Evolutionary conservation across 352 stramenopile species (phyloP).

Genomic region (Blastocystis sp.): DNA sequence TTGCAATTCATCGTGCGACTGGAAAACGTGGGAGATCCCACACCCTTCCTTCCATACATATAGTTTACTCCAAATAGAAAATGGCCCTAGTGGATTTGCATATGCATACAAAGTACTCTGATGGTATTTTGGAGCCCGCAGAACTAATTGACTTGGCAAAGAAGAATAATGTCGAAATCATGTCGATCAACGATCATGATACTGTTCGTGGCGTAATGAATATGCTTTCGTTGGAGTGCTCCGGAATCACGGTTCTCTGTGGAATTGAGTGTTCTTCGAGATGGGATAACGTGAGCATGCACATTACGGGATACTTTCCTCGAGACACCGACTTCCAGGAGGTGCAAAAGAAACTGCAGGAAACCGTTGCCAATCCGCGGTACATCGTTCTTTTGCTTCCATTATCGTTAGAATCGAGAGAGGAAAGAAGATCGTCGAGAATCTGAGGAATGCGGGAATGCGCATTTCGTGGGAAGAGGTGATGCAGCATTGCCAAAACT

Average conservation of each 20-base stretch:
- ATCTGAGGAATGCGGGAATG: slow-evolving; percentile 9
- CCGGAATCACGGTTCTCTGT: slow-evolving; percentile 52
- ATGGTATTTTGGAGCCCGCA: not conserved
- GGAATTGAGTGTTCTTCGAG: slow-evolving; percentile 49
- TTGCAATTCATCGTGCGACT: too few relatives aligned
- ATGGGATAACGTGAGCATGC: not conserved
- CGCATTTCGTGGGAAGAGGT: slow-evolving; percentile 51
- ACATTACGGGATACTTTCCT: slow-evolving; percentile 56
- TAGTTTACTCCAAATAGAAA: not conserved
- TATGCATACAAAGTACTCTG: slow-evolving; percentile 54
- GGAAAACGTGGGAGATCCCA: too few relatives aligned
- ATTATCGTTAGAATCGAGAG: slow-evolving; percentile 26
- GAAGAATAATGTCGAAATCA: slow-evolving; percentile 27
- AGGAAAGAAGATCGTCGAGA: slow-evolving; percentile 34
- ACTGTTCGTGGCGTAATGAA: slow-evolving; percentile 48
- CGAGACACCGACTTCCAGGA: slow-evolving; percentile 13
- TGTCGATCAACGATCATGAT: slow-evolving; percentile 64
- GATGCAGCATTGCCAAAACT: slow-evolving; percentile 36
- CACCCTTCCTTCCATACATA: not conserved
- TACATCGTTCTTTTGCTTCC: not conserved
- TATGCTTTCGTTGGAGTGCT: not conserved
- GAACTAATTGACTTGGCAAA: slow-evolving; percentile 55
- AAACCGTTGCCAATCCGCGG: not conserved
- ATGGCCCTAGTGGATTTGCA: slow-evolving; percentile 20
- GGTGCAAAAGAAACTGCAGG: slow-evolving; percentile 18